phyloP scores from a whole-genome alignment of 73 alveolate species.

The Blepharisma stoltei region DNA sequence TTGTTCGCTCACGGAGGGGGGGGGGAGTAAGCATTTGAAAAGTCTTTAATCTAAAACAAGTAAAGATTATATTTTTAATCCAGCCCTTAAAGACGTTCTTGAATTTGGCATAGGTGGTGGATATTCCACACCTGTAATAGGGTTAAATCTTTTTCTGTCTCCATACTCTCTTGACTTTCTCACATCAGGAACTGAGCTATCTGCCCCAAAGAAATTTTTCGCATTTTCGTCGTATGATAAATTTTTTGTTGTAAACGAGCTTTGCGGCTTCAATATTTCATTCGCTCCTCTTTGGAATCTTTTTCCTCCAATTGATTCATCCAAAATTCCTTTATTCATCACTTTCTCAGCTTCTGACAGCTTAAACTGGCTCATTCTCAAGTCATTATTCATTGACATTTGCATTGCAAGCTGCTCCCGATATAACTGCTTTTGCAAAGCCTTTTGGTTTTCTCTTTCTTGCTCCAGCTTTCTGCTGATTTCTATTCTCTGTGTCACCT shows the following conservation, averaged over 20 bases:
- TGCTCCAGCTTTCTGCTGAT: constrained; percentile 15
- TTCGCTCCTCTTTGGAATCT: constrained; percentile 13
- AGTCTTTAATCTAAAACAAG: too few species aligned
- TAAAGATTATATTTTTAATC: too few species aligned
- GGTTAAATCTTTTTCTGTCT: too few species aligned
- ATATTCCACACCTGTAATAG: too few species aligned
- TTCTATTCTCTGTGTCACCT: neutral
- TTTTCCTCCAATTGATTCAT: neutral
- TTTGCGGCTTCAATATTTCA: neutral
- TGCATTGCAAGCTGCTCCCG: neutral
- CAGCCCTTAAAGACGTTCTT: too few species aligned
- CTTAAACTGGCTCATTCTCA: constrained; percentile 10
- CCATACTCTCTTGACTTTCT: too few species aligned
- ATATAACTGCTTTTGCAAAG: neutral
- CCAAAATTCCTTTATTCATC: neutral
- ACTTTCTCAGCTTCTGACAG: constrained; percentile 12
- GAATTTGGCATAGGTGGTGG: too few species aligned
- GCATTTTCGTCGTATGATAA: neutral
- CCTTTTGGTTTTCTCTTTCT: constrained; percentile 20
- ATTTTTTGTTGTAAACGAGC: neutral
- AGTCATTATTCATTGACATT: neutral
- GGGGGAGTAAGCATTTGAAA: too few species aligned
- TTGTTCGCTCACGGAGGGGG: too few species aligned
- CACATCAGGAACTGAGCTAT: neutral
- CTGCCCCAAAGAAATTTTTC: constrained; percentile 11